Base-by-base conservation (phyloP, 768 basidiomycete genomes). In the Saitozyma sp. region DNA sequence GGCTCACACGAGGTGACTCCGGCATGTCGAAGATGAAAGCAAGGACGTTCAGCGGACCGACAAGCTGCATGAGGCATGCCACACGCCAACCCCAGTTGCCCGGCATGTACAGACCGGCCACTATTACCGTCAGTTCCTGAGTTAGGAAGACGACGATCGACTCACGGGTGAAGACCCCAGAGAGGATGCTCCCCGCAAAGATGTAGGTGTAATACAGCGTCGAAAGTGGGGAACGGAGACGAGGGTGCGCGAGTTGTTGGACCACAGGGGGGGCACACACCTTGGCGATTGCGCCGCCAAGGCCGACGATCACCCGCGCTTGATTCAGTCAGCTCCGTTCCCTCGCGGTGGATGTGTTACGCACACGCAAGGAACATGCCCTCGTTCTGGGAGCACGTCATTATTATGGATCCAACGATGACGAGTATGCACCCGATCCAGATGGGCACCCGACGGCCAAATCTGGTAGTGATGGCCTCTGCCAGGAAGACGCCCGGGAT, bases 21-120 rank as follows among this genome's bases (percentile, higher is more conserved):
- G 62, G 29, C 29, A 29, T 29, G 49, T 53, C 6, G n/a, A 29
- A 51, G 29, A 65, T 55, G 19, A 54, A 40, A 41, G 57, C 41
- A 39, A 51, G 39, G 45, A 62, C 13, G 14, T 14, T 37, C 8
- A 51, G 7, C 8, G 62, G 29, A 17, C 62, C 62, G 17, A 59
- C 19, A 19, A 49, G 10, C 40, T 59, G 57, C 9, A 58, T 16
- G 29, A 63, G 57, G 42, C 62, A 58, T 8, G 58, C 38, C 8
- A 59, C 9, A 37, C 63, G 41, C 63, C 63, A 64, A 3, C 42
- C 50, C 63, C 63, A 64, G 38, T 64, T 50, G 38, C 60, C 54
- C 14, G n/a, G 54, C 9, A 56, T 56, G 54, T 56, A 55, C 10
- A 56, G 54, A 43, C 54, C 54, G 39, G 20, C 46, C 43, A 58